These are phyloP conservation scores for Microstegium vimineum DNA, from an alignment of 176 grass and related monocot species.

Conservation along the genomic window DNA sequence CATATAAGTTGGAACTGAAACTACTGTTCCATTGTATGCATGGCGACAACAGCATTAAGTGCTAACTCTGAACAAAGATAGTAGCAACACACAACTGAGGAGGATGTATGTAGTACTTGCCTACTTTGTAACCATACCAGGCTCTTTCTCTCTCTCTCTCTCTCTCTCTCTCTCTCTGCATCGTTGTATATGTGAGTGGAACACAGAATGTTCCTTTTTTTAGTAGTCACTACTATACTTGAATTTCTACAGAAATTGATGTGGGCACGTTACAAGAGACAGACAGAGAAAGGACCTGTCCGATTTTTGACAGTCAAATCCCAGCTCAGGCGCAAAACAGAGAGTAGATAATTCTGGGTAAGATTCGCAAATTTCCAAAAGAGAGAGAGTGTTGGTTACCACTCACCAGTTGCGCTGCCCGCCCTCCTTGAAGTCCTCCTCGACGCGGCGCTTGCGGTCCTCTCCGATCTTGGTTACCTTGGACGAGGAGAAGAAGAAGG, in stretches of 20 bases:
- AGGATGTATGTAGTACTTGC: background rate
- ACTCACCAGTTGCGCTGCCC: conserved; percentile 92
- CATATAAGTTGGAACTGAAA: background rate
- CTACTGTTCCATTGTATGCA: background rate
- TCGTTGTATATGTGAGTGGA: background rate
- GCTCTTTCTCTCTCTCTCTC: too few species aligned
- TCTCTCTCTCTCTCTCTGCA: background rate
- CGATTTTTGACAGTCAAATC: background rate
- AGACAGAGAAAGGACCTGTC: background rate
- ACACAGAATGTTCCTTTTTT: background rate
- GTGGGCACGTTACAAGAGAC: background rate
- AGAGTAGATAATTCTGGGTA: background rate
- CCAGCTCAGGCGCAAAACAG: background rate
- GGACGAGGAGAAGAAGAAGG: conserved; percentile 82
- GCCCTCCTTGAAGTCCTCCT: conserved; percentile 84
- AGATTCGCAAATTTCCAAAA: background rate
- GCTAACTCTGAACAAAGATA: background rate
- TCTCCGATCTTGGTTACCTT: conserved; percentile 74
- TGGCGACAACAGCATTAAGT: background rate
- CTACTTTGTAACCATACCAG: background rate
- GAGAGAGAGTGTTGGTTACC: conserved; percentile 24
- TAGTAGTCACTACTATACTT: background rate
- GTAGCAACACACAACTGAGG: background rate
- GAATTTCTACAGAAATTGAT: background rate
- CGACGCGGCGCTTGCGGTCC: conserved; percentile 63